Conservation (phyloP, 495 filamentous ascomycete genomes). For the Podospora pseudoanserina region DNA sequence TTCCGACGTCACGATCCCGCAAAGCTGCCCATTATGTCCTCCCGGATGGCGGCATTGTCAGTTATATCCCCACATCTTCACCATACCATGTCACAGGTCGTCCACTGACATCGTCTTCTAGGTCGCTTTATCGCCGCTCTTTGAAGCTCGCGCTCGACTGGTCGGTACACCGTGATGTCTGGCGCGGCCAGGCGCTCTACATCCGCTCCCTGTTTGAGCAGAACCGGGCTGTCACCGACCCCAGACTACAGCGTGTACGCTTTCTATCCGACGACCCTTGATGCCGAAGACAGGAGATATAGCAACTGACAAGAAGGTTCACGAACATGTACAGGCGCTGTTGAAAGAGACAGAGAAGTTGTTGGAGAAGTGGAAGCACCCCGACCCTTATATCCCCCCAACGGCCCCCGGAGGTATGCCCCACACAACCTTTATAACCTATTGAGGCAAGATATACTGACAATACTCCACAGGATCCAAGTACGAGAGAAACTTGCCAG, state of each 20-base stretch:
- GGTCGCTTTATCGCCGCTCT: constrained; percentile 88
- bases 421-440: not conserved
- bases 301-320: not conserved
- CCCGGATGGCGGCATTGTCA: constrained; percentile 46
- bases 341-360: constrained; percentile 83
- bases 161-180: constrained; percentile 83
- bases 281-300: not conserved
- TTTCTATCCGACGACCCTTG: not conserved
- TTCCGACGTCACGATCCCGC: not conserved
- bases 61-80: constrained; percentile 18
- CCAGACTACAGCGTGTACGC: constrained; percentile 78
- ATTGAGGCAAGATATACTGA: constrained; percentile 25
- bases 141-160: constrained; percentile 93
- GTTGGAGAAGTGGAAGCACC: constrained; percentile 93
- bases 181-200: constrained; percentile 93
- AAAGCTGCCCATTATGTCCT: constrained; percentile 40
- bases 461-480: constrained; percentile 66
- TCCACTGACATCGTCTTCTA: constrained; percentile 36
- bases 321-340: constrained; percentile 53
- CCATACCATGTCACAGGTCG: not conserved
- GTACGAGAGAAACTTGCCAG: constrained; percentile 89
- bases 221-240: constrained; percentile 81
- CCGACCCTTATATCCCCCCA: constrained; percentile 83
- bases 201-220: constrained; percentile 94
- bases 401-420: constrained; percentile 89